Evolutionary conservation across 1,284 basidiomycete genomes (phyloP).

Genomic region (Leccinum pallidistipes): DNA sequence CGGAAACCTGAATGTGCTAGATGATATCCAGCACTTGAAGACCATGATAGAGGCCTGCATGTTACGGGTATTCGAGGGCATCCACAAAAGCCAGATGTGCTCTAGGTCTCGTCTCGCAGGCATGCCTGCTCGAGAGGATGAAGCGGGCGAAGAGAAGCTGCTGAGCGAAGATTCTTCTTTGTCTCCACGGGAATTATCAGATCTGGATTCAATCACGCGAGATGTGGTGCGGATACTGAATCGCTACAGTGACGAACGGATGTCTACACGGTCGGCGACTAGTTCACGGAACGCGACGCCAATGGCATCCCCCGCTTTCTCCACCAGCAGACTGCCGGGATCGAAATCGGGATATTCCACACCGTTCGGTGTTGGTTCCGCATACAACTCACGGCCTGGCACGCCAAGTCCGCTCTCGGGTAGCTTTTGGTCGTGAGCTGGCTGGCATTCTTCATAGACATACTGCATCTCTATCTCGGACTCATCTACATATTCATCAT

Average conservation of each 20-base stretch:
- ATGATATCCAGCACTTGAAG: conserved; percentile 86
- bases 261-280: conserved; percentile 51
- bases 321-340: conserved; percentile 38
- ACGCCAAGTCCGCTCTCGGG: conserved; percentile 58
- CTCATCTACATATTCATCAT: background rate
- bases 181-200: conserved; percentile 64
- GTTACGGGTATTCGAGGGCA: conserved; percentile 91
- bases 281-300: conserved; percentile 70
- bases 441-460: conserved; percentile 12
- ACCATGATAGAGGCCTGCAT: conserved; percentile 82
- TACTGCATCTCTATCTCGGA: conserved; percentile 3
- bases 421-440: conserved; percentile 25
- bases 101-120: conserved; percentile 37
- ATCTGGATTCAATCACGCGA: conserved; percentile 72
- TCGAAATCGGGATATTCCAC: conserved; percentile 55
- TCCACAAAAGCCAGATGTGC: conserved; percentile 50
- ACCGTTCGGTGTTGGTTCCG: conserved; percentile 46
- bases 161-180: conserved; percentile 49
- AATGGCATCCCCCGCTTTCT: conserved; percentile 50
- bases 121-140: conserved; percentile 50
- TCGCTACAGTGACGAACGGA: conserved; percentile 61
- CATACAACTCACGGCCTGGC: conserved; percentile 59
- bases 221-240: conserved; percentile 74
- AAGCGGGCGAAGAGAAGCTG: conserved; percentile 58
- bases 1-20: conserved; percentile 76